Percentiles rank a stretch among this genome's conserved stretches.
Evolutionary conservation across 306 rosid genomes (phyloP).

Genomic region (Ziziphus jujuba): DNA sequence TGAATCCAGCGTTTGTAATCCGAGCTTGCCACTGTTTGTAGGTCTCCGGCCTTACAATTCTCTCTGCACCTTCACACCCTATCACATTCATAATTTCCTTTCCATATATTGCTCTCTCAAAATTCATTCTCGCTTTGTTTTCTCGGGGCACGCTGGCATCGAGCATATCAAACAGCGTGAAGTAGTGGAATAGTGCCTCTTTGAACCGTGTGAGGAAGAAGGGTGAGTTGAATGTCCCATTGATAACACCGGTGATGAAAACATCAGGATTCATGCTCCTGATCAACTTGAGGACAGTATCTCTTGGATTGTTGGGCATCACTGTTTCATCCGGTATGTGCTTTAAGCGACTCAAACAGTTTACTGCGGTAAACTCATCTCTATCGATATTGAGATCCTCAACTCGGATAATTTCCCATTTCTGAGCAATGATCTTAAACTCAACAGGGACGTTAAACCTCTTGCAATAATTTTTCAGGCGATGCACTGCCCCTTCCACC

Average conservation of each 20-base stretch:
- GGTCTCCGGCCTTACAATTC: constrained; percentile 38
- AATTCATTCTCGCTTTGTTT: constrained; percentile 22
- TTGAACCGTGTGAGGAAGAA: constrained; percentile 34
- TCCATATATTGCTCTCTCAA: constrained; percentile 31
- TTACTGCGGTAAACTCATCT: constrained; percentile 26
- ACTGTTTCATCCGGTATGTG: constrained; percentile 34
- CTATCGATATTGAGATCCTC: constrained; percentile 27
- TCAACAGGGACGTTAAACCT: constrained; percentile 41
- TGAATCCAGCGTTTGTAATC: constrained; percentile 33
- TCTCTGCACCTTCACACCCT: constrained; percentile 38
- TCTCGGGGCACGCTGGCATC: constrained; percentile 26
- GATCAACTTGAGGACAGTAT: constrained; percentile 33
- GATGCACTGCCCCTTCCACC: constrained; percentile 38
- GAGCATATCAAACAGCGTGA: constrained; percentile 29
- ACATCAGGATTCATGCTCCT: constrained; percentile 30
- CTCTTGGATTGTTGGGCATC: constrained; percentile 27
- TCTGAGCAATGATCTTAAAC: constrained; percentile 39
- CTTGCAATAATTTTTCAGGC: constrained; percentile 32
- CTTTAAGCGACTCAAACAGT: constrained; percentile 30
- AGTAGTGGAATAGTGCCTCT: constrained; percentile 38
- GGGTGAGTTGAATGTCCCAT: constrained; percentile 34
- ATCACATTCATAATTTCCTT: constrained; percentile 30
- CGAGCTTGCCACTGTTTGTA: constrained; percentile 40
- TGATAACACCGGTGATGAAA: constrained; percentile 26
- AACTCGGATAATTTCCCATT: constrained; percentile 40